Percentiles rank a stretch among this genome's conserved stretches.
Conservation (phyloP, 345 rosid species). For the Salix exigua region DNA sequence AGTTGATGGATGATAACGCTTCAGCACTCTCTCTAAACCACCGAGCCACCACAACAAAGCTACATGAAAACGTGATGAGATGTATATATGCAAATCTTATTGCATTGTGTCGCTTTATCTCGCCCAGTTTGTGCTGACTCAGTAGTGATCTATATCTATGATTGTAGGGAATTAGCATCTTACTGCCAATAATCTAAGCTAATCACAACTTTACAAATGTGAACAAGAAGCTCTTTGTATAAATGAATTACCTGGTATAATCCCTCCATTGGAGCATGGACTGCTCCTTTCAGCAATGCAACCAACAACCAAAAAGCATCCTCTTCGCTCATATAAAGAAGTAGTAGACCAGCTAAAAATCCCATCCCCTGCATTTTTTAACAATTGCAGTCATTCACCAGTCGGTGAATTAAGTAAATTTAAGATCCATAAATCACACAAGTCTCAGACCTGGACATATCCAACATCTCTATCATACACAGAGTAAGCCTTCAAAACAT, state of each 20-base stretch:
- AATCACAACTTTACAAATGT: background rate
- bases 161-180: background rate
- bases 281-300: constrained; percentile 94
- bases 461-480: constrained; percentile 94
- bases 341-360: constrained; percentile 80
- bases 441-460: constrained; percentile 78
- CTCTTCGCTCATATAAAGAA: constrained; percentile 98
- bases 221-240: constrained; percentile 4
- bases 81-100: background rate
- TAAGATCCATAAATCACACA: background rate
- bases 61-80: background rate
- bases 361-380: constrained; percentile 84
- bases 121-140: background rate
- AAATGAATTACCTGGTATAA: constrained; percentile 63
- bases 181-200: background rate
- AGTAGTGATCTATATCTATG: background rate
- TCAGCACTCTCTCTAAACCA: background rate
- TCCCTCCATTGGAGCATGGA: constrained; percentile 98
- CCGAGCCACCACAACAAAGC: background rate
- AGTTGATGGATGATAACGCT: background rate
- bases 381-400: constrained; percentile 12
- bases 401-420: constrained; percentile 1
- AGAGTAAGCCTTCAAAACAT: constrained; percentile 95
- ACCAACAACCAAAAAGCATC: constrained; percentile 97
- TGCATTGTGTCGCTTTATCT: background rate